Conservation (phyloP, 768 basidiomycete genomes). For the Kwoniella newhampshirensis region DNA sequence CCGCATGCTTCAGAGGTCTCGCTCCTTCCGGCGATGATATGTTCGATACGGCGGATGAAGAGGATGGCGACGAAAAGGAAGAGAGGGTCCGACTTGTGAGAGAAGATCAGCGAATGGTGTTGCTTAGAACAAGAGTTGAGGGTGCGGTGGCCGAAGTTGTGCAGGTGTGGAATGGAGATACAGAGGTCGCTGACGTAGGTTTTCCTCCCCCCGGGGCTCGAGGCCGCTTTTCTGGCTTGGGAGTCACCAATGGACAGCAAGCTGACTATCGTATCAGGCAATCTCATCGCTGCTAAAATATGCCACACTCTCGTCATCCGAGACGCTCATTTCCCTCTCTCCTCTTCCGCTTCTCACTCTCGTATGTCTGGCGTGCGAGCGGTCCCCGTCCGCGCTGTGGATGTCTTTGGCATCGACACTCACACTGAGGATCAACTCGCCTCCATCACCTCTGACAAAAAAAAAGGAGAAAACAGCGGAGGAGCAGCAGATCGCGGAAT, state of each 20-base stretch:
- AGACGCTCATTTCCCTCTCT: constrained; percentile 75
- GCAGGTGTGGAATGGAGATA: constrained; percentile 77
- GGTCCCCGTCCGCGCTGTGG: constrained; percentile 62
- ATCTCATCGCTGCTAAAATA: constrained; percentile 60
- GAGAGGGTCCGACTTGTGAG: constrained; percentile 56
- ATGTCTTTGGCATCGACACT: constrained; percentile 77
- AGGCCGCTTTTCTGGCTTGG: too few species aligned
- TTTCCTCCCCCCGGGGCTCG: neutral
- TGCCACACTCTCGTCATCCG: constrained; percentile 76
- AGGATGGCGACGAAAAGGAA: constrained; percentile 54
- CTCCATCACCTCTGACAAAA: constrained; percentile 56
- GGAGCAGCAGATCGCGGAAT: constrained; percentile 20
- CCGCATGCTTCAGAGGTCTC: constrained; percentile 83
- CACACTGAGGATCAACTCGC: constrained; percentile 77
- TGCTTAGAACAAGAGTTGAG: constrained; percentile 67
- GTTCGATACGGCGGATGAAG: constrained; percentile 61
- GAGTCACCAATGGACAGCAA: too few species aligned
- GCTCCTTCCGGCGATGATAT: constrained; percentile 72
- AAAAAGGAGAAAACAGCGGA: constrained; percentile 36
- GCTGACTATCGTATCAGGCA: constrained; percentile 67
- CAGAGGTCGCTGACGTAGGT: constrained; percentile 71
- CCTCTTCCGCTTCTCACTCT: constrained; percentile 65
- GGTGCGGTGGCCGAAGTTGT: constrained; percentile 65
- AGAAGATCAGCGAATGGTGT: constrained; percentile 59
- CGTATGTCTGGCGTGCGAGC: constrained; percentile 45